Conservation (phyloP, 2,329 filamentous ascomycete species). For the Fusarium sp. region DNA sequence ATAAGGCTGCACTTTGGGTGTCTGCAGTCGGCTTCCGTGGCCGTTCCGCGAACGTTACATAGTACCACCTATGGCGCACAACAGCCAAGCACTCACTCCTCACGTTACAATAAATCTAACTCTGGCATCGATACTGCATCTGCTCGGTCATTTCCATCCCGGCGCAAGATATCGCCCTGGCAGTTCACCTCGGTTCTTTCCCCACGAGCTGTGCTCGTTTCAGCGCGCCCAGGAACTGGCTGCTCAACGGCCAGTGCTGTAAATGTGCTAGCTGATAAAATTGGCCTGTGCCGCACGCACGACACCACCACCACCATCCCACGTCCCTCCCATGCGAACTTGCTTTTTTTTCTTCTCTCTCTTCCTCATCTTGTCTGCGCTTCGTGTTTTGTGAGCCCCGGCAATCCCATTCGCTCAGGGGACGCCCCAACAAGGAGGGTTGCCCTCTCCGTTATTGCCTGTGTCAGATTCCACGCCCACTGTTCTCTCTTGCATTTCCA, state of each 20-base stretch:
- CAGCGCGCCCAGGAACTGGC: slow-evolving; percentile 5
- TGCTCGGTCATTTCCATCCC: background rate
- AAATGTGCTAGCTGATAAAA: background rate
- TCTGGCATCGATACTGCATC: background rate
- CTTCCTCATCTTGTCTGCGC: slow-evolving; percentile 14
- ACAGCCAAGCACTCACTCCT: slow-evolving; percentile 10
- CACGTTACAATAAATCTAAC: slow-evolving; percentile 27
- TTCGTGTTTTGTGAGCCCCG: slow-evolving; percentile 20
- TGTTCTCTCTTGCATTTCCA: slow-evolving; percentile 12
- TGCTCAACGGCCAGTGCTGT: slow-evolving; percentile 6
- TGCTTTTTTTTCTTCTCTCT: slow-evolving; percentile 31
- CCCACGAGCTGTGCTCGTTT: slow-evolving; percentile 5
- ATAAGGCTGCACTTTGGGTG: slow-evolving; percentile 21
- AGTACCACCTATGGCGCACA: slow-evolving; percentile 15
- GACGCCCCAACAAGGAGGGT: background rate
- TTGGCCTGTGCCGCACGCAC: slow-evolving; percentile 19
- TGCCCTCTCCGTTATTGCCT: slow-evolving; percentile 16
- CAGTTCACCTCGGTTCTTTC: slow-evolving; percentile 15
- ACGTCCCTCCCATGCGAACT: slow-evolving; percentile 26
- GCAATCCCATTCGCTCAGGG: slow-evolving; percentile 16
- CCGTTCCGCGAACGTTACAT: slow-evolving; percentile 34
- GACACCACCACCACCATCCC: slow-evolving; percentile 17
- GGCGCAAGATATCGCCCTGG: slow-evolving; percentile 2
- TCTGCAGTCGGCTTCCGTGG: slow-evolving; percentile 22
- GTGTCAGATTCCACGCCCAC: slow-evolving; percentile 23